A percentile compares a stretch with the other conserved stretches of the same genome.
phyloP scores from a whole-genome alignment of 1,284 basidiomycete species.

The Trichosporon asahii region DNA sequence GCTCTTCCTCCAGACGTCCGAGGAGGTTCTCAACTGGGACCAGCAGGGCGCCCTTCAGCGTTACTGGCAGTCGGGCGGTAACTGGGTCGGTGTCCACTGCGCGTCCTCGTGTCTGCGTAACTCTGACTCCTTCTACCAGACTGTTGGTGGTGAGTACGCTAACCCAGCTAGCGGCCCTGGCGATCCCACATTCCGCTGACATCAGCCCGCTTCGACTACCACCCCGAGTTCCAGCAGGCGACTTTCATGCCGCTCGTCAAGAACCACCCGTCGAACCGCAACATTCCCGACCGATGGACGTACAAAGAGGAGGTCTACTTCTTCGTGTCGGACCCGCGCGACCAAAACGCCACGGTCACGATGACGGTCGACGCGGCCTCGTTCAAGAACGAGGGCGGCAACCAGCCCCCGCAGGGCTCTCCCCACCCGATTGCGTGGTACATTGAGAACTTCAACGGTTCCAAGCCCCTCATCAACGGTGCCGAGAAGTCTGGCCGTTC shows the following conservation, averaged over 20 bases:
- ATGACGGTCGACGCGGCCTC: slow-evolving; percentile 66
- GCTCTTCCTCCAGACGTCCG: slow-evolving; percentile 64
- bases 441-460: slow-evolving; percentile 65
- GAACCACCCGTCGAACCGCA: slow-evolving; percentile 64
- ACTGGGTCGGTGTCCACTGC: slow-evolving; percentile 53
- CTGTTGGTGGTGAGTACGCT: slow-evolving; percentile 52
- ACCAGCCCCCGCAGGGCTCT: slow-evolving; percentile 27
- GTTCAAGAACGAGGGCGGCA: slow-evolving; percentile 57
- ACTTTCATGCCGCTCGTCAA: slow-evolving; percentile 63
- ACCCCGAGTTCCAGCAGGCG: slow-evolving; percentile 61
- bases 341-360: slow-evolving; percentile 63
- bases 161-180: no score
- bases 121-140: slow-evolving; percentile 61
- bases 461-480: slow-evolving; percentile 42
- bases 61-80: slow-evolving; percentile 59
- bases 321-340: slow-evolving; percentile 70
- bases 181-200: background rate
- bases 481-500: slow-evolving; percentile 63
- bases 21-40: slow-evolving; percentile 59
- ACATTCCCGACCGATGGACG: slow-evolving; percentile 64
- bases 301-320: slow-evolving; percentile 60
- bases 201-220: slow-evolving; percentile 68
- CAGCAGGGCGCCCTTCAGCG: slow-evolving; percentile 63
- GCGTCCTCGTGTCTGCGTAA: slow-evolving; percentile 67
- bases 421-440: slow-evolving; percentile 61